Conservation (phyloP, 2,329 filamentous ascomycete genomes). For the Davidsoniella neocaledoniae region DNA sequence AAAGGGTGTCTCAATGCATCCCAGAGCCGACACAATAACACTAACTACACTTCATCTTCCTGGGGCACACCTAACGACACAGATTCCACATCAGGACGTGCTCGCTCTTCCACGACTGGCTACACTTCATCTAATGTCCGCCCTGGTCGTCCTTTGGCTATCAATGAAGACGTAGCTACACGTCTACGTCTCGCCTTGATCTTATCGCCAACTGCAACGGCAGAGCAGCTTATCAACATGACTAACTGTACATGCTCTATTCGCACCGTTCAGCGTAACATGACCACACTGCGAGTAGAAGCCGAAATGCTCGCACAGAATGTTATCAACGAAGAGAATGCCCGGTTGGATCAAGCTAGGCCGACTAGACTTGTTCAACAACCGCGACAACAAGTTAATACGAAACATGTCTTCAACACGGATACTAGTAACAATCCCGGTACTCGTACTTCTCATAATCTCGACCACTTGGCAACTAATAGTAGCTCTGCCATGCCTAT, state of each 20-base stretch:
- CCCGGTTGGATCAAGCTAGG: no score
- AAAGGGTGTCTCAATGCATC: slow-evolving; percentile 4
- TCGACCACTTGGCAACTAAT: no score
- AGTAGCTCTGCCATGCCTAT: no score
- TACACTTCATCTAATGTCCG: neutral
- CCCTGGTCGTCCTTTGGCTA: slow-evolving; percentile 9
- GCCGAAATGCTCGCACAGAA: slow-evolving; percentile 9
- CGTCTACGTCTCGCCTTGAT: slow-evolving; percentile 9
- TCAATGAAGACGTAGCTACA: slow-evolving; percentile 10
- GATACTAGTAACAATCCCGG: no score
- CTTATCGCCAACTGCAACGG: slow-evolving; percentile 10
- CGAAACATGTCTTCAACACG: no score
- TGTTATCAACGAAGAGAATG: slow-evolving; percentile 7
- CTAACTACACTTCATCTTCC: slow-evolving; percentile 4
- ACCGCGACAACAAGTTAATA: no score
- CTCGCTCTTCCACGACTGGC: neutral
- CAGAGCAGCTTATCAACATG: slow-evolving; percentile 10
- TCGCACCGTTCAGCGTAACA: slow-evolving; percentile 10
- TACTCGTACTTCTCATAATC: no score
- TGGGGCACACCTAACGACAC: neutral
- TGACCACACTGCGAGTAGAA: slow-evolving; percentile 7
- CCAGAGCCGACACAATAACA: slow-evolving; percentile 1
- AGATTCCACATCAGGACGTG: neutral
- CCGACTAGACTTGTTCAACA: no score
- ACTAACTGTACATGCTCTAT: slow-evolving; percentile 11